A percentile compares a stretch with the other conserved stretches of the same genome.
These are phyloP conservation scores for Purpureocillium takamizusanense DNA, from an alignment of 2,329 filamentous ascomycete species.

Conservation along the genomic window DNA sequence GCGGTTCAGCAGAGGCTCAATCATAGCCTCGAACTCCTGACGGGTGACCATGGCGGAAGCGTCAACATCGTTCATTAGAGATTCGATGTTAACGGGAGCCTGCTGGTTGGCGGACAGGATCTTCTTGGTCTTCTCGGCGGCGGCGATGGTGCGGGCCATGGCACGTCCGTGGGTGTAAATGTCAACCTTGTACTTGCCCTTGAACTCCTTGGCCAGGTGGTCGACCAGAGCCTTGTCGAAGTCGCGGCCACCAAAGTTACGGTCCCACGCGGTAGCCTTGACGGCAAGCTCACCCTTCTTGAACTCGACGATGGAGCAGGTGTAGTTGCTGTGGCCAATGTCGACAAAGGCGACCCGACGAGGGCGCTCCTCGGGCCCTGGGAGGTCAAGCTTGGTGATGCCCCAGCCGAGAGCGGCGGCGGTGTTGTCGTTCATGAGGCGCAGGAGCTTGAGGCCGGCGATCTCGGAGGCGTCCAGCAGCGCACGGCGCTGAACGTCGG, in stretches of 20 bases:
- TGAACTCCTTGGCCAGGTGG: conserved; percentile 92
- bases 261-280: conserved; percentile 85
- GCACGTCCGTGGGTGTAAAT: conserved; percentile 88
- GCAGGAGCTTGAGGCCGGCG: conserved; percentile 82
- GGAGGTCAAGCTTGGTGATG: conserved; percentile 95
- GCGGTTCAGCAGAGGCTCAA: conserved; percentile 73
- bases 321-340: conserved; percentile 95
- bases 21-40: conserved; percentile 85
- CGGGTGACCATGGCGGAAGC: conserved; percentile 83
- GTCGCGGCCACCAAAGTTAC: conserved; percentile 94
- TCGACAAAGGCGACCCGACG: conserved; percentile 87
- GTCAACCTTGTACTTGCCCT: conserved; percentile 96
- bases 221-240: conserved; percentile 93
- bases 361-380: conserved; percentile 80
- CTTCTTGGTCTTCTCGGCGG: conserved; percentile 98
- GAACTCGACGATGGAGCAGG: conserved; percentile 89
- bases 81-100: conserved; percentile 93
- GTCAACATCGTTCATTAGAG: conserved; percentile 95
- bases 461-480: conserved; percentile 90
- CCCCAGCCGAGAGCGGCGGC: conserved; percentile 93
- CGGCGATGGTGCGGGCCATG: conserved; percentile 73
- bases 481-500: conserved; percentile 81
- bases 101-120: conserved; percentile 90
- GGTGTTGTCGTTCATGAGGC: conserved; percentile 96
- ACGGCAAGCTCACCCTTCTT: conserved; percentile 92